These are phyloP conservation scores for Maudiozyma humilis DNA, from an alignment of 1,139 yeast species.

Conservation along the genomic window DNA sequence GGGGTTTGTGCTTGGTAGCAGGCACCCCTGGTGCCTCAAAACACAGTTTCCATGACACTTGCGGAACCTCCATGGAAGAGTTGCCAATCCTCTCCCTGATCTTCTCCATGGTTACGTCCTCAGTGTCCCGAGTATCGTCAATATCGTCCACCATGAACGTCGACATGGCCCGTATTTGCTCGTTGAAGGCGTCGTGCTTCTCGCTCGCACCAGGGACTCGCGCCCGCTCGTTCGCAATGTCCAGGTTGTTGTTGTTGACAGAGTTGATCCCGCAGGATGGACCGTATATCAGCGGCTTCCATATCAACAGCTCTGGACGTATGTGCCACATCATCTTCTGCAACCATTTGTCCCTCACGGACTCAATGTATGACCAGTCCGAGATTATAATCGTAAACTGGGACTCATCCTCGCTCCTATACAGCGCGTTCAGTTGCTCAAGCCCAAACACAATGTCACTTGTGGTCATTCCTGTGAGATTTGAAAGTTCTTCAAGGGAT, in stretches of 20 bases:
- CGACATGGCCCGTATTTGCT: constrained; percentile 47
- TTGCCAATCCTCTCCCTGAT: constrained; percentile 8
- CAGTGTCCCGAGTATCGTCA: constrained; percentile 47
- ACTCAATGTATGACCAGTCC: constrained; percentile 36
- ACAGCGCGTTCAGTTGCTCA: constrained; percentile 62
- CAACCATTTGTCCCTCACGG: constrained; percentile 46
- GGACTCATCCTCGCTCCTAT: constrained; percentile 25
- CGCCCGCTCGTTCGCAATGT: background rate
- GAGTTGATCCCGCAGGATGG: constrained; percentile 69
- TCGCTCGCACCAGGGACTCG: background rate
- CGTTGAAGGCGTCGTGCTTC: constrained; percentile 33
- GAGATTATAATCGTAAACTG: constrained; percentile 52
- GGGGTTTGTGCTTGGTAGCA: background rate
- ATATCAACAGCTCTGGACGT: constrained; percentile 47
- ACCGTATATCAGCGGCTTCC: constrained; percentile 81
- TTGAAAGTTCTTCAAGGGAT: constrained; percentile 54
- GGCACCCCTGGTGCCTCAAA: constrained; percentile 13
- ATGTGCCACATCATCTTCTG: constrained; percentile 46
- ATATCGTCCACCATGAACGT: constrained; percentile 59
- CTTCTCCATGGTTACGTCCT: constrained; percentile 30
- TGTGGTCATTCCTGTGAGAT: constrained; percentile 74
- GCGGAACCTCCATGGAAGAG: background rate
- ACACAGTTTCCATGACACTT: constrained; percentile 14
- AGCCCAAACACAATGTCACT: constrained; percentile 83
- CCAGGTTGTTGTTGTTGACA: constrained; percentile 19